Evolutionary conservation across 2,329 filamentous ascomycete species (phyloP), one percentile per base, ranked within the genome.

Genomic region (Aspergillus niger): DNA sequence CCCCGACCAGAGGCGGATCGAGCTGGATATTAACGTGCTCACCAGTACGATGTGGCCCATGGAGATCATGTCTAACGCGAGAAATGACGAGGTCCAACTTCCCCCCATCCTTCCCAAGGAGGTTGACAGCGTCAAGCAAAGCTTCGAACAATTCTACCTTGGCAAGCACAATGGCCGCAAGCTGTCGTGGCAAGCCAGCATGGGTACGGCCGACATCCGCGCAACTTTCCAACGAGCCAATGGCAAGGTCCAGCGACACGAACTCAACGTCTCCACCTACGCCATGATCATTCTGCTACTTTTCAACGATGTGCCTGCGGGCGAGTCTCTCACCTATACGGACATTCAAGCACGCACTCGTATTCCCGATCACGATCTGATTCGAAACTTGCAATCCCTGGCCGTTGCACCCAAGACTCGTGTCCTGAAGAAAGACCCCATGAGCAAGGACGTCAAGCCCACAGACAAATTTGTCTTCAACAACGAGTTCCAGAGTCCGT

Each of bases 11-110:
- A 87, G 84, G 71, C 86, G 84, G 30, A 86, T 94, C 28, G 95
- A 98, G 50, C 83, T 99, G 24, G 85, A 85, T 53, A 89, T 97
- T 76, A 91, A 88, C 65, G 89, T 99, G 30, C 84, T 99, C 41
- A 97, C 93, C 0, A 93, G 89, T 67, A 97, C 96, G 75, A 94
- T 92, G 73, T 99, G 95, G 95, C 95, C 95, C 2, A 86, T 92
- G 66, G 93, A 97, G 69, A 86, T 92, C 11, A 92, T 97, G 87
- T 88, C 89, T 7, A 78, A 76, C 26, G 70, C 72, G 74, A 86
- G 73, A 69, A 84, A 78, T 69, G 84, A 77, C 68, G 84, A 61
- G 61, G 75, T 72, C 62, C 78, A 74, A 69, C 58, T 70, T 5
- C 59, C 71, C 1, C 92, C 90, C 80, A 88, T 86, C 57, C 97